Evolutionary conservation across 129 eudicot genomes (phyloP).

Genomic region (Ambrosia artemisiifolia): DNA sequence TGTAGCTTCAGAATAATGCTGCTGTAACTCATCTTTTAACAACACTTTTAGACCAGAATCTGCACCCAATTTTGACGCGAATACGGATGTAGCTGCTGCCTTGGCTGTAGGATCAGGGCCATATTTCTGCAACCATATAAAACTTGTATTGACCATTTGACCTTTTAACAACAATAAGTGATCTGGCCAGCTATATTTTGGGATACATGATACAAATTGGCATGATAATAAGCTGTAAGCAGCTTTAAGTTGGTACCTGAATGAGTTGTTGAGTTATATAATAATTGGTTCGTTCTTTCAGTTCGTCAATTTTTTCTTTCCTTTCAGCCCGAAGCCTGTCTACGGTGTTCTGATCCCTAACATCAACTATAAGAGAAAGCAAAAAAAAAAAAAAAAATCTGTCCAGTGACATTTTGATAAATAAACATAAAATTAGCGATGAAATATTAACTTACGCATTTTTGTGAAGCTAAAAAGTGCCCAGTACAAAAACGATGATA

Average conservation of each 20-base stretch:
- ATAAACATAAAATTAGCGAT: neutral
- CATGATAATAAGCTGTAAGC: too few relatives aligned
- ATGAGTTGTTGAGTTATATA: too few relatives aligned
- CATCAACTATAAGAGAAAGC: conserved; percentile 45
- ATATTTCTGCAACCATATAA: too few relatives aligned
- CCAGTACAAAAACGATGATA: conserved; percentile 49
- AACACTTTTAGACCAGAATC: conserved; percentile 75
- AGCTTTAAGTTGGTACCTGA: too few relatives aligned
- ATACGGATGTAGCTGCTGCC: conserved; percentile 91
- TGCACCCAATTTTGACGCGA: conserved; percentile 80
- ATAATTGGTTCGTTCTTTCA: too few relatives aligned
- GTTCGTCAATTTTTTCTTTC: too few relatives aligned
- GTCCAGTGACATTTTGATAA: neutral
- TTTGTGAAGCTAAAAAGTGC: conserved; percentile 48
- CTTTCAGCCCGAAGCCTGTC: too few relatives aligned
- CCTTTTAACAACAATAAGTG: too few relatives aligned
- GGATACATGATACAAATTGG: too few relatives aligned
- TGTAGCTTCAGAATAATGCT: conserved; percentile 27
- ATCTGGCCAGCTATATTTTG: too few relatives aligned
- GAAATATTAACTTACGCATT: conserved; percentile 43
- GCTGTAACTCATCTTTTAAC: conserved; percentile 55
- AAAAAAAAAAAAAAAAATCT: neutral
- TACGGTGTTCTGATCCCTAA: conserved; percentile 76
- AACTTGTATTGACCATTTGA: too few relatives aligned
- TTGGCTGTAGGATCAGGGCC: conserved; percentile 95